Evolutionary conservation across 192 early-diverging fungal species (phyloP).

Genomic region (Coemansia pectinata): DNA sequence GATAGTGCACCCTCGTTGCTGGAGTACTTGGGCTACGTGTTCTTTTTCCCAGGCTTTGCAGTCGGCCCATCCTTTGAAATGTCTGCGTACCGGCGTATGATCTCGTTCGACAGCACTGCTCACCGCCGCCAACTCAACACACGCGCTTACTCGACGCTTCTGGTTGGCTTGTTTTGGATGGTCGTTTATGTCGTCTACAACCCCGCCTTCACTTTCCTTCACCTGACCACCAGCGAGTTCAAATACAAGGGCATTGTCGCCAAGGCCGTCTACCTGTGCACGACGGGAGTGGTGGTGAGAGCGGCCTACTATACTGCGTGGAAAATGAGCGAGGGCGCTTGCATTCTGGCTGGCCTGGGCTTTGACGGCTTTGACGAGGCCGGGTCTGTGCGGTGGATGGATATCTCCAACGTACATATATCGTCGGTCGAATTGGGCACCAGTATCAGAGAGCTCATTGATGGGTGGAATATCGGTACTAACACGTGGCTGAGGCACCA

Average conservation of each 20-base stretch:
- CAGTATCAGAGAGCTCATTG: slow-evolving; percentile 73
- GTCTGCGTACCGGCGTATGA: slow-evolving; percentile 57
- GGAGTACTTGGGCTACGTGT: slow-evolving; percentile 83
- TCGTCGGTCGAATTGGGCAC: slow-evolving; percentile 71
- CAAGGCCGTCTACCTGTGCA: slow-evolving; percentile 25
- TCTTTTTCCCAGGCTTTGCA: slow-evolving; percentile 85
- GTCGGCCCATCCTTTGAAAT: slow-evolving; percentile 83
- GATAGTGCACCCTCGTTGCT: slow-evolving; percentile 63
- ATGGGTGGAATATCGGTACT: slow-evolving; percentile 91
- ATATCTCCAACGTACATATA: slow-evolving; percentile 78
- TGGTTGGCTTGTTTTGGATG: slow-evolving; percentile 44
- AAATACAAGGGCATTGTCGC: slow-evolving; percentile 5
- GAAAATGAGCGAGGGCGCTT: slow-evolving; percentile 85
- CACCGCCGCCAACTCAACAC: slow-evolving; percentile 13
- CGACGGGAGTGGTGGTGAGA: slow-evolving; percentile 26
- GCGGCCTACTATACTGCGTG: slow-evolving; percentile 85
- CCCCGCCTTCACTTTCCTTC: slow-evolving; percentile 8
- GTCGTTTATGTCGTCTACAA: slow-evolving; percentile 31
- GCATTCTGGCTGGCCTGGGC: slow-evolving; percentile 79
- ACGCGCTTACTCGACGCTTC: slow-evolving; percentile 30
- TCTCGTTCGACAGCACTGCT: slow-evolving; percentile 39
- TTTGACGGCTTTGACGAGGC: slow-evolving; percentile 67
- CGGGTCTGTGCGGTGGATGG: slow-evolving; percentile 65
- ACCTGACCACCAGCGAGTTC: slow-evolving; percentile 28
- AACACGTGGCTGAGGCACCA: slow-evolving; percentile 85